Evolutionary conservation across 2,329 filamentous ascomycete species (phyloP).

Genomic region (Fulvia fulva): DNA sequence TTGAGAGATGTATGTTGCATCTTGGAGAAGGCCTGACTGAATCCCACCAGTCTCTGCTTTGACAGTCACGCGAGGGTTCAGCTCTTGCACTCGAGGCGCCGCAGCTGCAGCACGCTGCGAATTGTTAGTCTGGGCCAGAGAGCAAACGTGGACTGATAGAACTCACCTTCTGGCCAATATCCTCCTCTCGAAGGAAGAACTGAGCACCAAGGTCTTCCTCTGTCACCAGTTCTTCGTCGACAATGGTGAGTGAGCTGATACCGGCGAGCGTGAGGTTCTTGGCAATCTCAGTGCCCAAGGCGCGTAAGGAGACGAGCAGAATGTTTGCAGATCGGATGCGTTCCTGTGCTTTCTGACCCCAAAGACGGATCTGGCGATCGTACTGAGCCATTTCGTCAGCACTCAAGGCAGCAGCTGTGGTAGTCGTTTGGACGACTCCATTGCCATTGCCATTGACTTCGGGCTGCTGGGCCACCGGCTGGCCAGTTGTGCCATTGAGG

Average conservation of each 20-base stretch:
- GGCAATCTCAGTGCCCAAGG: constrained; percentile 87
- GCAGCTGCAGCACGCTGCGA: constrained; percentile 73
- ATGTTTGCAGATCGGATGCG: constrained; percentile 82
- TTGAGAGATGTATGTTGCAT: constrained; percentile 67
- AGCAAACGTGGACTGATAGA: not conserved
- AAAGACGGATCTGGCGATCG: constrained; percentile 93
- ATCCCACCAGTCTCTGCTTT: constrained; percentile 35
- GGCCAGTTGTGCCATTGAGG: constrained; percentile 13
- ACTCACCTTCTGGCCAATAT: constrained; percentile 68
- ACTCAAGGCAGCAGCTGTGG: constrained; percentile 28
- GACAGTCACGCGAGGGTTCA: constrained; percentile 85
- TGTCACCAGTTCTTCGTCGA: constrained; percentile 71
- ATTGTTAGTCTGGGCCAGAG: constrained; percentile 14
- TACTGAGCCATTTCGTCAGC: constrained; percentile 94
- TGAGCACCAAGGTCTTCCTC: constrained; percentile 68
- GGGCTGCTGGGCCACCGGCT: constrained; percentile 5
- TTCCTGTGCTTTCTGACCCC: constrained; percentile 93
- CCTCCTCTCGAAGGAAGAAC: constrained; percentile 70
- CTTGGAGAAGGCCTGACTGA: constrained; percentile 67
- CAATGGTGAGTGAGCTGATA: constrained; percentile 81
- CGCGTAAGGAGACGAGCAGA: constrained; percentile 81
- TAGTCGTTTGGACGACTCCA: constrained; percentile 17
- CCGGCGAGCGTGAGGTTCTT: constrained; percentile 96
- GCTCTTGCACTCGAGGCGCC: constrained; percentile 68
- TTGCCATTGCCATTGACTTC: constrained; percentile 1